These are phyloP conservation scores for Termitomyces sp. DNA, from an alignment of 768 basidiomycete genomes.

Conservation along the genomic window DNA sequence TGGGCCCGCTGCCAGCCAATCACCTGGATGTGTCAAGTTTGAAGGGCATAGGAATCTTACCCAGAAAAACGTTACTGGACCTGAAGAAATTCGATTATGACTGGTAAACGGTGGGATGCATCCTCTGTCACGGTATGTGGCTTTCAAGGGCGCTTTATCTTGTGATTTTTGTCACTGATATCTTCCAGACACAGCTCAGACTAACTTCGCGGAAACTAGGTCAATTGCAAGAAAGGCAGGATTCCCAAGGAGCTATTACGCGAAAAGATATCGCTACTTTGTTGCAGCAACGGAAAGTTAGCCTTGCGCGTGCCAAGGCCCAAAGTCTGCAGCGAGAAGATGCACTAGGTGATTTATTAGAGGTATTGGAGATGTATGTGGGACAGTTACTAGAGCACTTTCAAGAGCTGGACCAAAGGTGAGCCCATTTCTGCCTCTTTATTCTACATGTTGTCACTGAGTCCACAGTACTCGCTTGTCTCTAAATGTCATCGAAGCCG, in stretches of 20 bases:
- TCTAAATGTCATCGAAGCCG: slow-evolving; percentile 58
- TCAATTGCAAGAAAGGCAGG: slow-evolving; percentile 67
- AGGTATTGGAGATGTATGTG: slow-evolving; percentile 62
- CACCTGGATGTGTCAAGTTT: neutral
- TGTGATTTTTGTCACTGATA: slow-evolving; percentile 11
- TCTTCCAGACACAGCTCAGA: slow-evolving; percentile 54
- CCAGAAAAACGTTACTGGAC: neutral
- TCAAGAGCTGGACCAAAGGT: slow-evolving; percentile 51
- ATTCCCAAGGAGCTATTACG: slow-evolving; percentile 58
- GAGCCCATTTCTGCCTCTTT: slow-evolving; percentile 15
- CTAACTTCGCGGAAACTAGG: slow-evolving; percentile 62
- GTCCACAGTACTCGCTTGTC: slow-evolving; percentile 37
- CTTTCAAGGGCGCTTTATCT: neutral
- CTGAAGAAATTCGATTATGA: slow-evolving; percentile 2
- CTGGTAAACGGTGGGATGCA: slow-evolving; percentile 28
- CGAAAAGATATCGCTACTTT: slow-evolving; percentile 67
- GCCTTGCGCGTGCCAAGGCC: slow-evolving; percentile 68
- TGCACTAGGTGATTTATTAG: slow-evolving; percentile 55
- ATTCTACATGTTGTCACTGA: slow-evolving; percentile 5
- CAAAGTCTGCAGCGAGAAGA: slow-evolving; percentile 66
- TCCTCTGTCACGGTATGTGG: slow-evolving; percentile 32
- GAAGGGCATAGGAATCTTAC: neutral
- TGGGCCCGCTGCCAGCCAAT: neutral
- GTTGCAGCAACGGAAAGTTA: slow-evolving; percentile 56
- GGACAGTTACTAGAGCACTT: slow-evolving; percentile 59